Conservation (phyloP, 2,329 filamentous ascomycete species). For the Elsinoe fawcettii region DNA sequence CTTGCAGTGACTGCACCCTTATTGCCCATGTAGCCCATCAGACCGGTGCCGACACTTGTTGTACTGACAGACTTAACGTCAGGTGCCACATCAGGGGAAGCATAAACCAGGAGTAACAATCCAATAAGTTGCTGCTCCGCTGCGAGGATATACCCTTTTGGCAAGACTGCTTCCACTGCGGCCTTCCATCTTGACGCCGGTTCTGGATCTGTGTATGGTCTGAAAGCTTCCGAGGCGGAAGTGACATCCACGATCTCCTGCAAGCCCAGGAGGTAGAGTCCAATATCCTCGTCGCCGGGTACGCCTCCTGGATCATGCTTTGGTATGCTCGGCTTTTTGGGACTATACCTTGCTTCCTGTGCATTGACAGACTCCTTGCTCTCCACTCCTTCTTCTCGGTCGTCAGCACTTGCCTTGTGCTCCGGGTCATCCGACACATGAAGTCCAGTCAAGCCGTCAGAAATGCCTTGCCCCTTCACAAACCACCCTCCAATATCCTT, state of each 20-base stretch:
- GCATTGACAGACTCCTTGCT: slow-evolving; percentile 21
- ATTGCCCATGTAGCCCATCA: slow-evolving; percentile 91
- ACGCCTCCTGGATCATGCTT: slow-evolving; percentile 39
- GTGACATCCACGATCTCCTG: slow-evolving; percentile 89
- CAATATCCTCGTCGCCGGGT: slow-evolving; percentile 61
- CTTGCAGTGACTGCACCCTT: slow-evolving; percentile 83
- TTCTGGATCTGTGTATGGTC: slow-evolving; percentile 64
- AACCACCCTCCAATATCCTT: slow-evolving; percentile 89
- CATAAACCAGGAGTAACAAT: slow-evolving; percentile 75
- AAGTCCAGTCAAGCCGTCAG: slow-evolving; percentile 53
- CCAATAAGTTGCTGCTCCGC: slow-evolving; percentile 81
- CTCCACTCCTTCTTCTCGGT: slow-evolving; percentile 37
- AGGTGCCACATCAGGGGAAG: slow-evolving; percentile 64
- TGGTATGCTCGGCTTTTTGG: slow-evolving; percentile 38
- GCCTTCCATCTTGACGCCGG: slow-evolving; percentile 73
- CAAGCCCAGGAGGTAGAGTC: slow-evolving; percentile 80
- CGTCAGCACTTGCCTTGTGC: slow-evolving; percentile 21
- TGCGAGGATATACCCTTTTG: slow-evolving; percentile 66
- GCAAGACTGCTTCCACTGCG: slow-evolving; percentile 65
- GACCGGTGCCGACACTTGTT: slow-evolving; percentile 74
- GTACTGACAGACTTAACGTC: slow-evolving; percentile 77
- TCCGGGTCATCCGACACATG: slow-evolving; percentile 24
- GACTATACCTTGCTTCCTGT: slow-evolving; percentile 41
- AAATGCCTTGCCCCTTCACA: slow-evolving; percentile 63
- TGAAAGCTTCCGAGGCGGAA: slow-evolving; percentile 69